Conservation (phyloP, 106 monocot genomes). For the Dactylorhiza incarnata region DNA sequence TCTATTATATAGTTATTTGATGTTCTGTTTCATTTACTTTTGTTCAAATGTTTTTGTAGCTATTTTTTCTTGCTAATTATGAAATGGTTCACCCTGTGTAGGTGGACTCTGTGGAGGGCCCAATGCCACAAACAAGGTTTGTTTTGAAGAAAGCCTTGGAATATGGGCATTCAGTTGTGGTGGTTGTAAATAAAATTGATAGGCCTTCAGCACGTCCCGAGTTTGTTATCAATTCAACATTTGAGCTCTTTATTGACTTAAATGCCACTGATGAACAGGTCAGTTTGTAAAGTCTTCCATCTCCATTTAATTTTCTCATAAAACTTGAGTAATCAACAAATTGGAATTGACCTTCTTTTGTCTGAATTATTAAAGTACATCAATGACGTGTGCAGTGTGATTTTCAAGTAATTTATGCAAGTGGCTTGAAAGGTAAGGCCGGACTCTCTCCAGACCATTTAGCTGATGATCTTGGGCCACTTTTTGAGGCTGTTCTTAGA, state of each 20-base stretch:
- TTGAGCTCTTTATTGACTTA: conserved; percentile 99
- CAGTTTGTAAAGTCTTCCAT: conserved; percentile 1
- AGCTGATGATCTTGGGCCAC: conserved; percentile 91
- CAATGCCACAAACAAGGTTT: conserved; percentile 99
- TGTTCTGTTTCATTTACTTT: too few species aligned
- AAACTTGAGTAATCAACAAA: neutral
- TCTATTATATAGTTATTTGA: too few species aligned
- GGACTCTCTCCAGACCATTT: conserved; percentile 82
- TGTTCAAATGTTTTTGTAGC: too few species aligned
- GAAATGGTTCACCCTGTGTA: conserved; percentile 18
- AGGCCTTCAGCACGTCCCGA: conserved; percentile 92
- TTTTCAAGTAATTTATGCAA: conserved; percentile 97
- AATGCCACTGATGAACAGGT: conserved; percentile 99
- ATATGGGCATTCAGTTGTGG: conserved; percentile 98
- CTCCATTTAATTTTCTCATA: neutral
- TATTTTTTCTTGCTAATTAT: neutral
- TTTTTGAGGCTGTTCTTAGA: conserved; percentile 96
- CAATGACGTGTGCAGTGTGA: conserved; percentile 66
- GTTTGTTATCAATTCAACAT: conserved; percentile 93
- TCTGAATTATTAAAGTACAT: neutral
- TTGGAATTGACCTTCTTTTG: neutral
- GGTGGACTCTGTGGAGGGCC: conserved; percentile 99
- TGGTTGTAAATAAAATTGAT: conserved; percentile 97
- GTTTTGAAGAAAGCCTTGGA: conserved; percentile 98
- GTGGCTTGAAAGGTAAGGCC: conserved; percentile 93